A percentile compares a stretch with the other conserved stretches of the same genome.
phyloP scores from a whole-genome alignment of 192 early-diverging fungal genomes.

The Allomyces arbusculus region DNA sequence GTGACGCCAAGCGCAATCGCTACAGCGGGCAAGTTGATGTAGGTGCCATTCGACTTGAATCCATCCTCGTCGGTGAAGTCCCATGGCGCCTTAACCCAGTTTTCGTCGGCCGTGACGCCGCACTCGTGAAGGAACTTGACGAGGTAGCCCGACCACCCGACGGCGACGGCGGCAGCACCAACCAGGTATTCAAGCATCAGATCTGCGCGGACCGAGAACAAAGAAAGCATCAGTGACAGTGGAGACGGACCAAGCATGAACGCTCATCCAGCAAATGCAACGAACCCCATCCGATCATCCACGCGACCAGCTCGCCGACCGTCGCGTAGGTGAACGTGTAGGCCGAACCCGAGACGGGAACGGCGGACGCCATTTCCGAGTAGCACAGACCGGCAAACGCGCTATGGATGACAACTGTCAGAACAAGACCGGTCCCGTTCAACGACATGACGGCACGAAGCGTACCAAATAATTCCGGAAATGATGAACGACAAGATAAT shows the following conservation, averaged over 20 bases:
- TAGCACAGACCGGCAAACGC: constrained; percentile 58
- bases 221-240: constrained; percentile 72
- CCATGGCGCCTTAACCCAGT: constrained; percentile 51
- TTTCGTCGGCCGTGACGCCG: constrained; percentile 15
- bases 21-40: constrained; percentile 4
- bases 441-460: too few relatives aligned
- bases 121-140: constrained; percentile 41
- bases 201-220: constrained; percentile 61
- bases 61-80: constrained; percentile 29
- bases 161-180: constrained; percentile 57
- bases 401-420: constrained; percentile 46
- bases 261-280: too few relatives aligned
- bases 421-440: constrained; percentile 11
- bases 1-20: not conserved
- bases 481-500: constrained; percentile 66
- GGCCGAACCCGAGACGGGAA: constrained; percentile 73
- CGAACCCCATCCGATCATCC: not conserved
- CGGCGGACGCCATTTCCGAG: constrained; percentile 67
- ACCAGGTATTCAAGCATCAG: constrained; percentile 74
- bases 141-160: constrained; percentile 70
- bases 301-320: constrained; percentile 37
- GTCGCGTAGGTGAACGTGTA: constrained; percentile 75
- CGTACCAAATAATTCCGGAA: constrained; percentile 9
- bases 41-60: constrained; percentile 20
- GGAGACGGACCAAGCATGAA: constrained; percentile 62